Evolutionary conservation across 2,329 filamentous ascomycete genomes (phyloP).

Genomic region (Domatiomyces catenatus): DNA sequence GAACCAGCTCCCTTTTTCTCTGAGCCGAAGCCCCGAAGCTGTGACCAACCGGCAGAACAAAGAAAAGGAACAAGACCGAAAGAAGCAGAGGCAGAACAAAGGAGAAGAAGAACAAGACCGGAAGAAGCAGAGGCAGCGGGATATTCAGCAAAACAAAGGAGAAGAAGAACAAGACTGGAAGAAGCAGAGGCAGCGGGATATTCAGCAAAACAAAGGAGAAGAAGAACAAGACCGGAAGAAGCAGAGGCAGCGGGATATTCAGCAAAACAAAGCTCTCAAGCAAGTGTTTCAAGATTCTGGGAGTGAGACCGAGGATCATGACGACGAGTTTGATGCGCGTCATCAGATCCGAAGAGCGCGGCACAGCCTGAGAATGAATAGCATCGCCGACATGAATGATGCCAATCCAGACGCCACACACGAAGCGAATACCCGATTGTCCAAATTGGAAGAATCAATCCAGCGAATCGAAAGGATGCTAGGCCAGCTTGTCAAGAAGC

Average conservation of each 20-base stretch:
- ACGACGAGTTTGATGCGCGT: slow-evolving; percentile 9
- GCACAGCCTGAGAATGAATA: slow-evolving; percentile 10
- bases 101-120: not conserved
- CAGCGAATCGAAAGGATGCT: slow-evolving; percentile 14
- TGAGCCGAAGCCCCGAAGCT: not conserved
- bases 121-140: too few relatives aligned
- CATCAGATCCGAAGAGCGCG: slow-evolving; percentile 5
- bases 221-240: too few relatives aligned
- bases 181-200: too few relatives aligned
- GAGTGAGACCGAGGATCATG: slow-evolving; percentile 5
- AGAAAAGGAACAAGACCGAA: too few relatives aligned
- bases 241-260: not conserved
- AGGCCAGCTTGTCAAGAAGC: slow-evolving; percentile 8
- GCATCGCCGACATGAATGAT: slow-evolving; percentile 9
- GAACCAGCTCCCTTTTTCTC: not conserved
- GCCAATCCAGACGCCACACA: slow-evolving; percentile 6
- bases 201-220: not conserved
- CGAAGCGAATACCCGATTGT: slow-evolving; percentile 14
- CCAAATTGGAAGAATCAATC: slow-evolving; percentile 14
- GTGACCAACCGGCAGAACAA: too few relatives aligned
- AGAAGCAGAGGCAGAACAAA: not conserved
- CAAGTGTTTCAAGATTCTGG: slow-evolving; percentile 10
- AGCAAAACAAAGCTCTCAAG: slow-evolving; percentile 3
- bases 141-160: not conserved
- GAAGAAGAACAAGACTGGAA: too few relatives aligned